Evolutionary conservation across 2,329 filamentous ascomycete genomes (phyloP).

Genomic region (Periconia digitata): DNA sequence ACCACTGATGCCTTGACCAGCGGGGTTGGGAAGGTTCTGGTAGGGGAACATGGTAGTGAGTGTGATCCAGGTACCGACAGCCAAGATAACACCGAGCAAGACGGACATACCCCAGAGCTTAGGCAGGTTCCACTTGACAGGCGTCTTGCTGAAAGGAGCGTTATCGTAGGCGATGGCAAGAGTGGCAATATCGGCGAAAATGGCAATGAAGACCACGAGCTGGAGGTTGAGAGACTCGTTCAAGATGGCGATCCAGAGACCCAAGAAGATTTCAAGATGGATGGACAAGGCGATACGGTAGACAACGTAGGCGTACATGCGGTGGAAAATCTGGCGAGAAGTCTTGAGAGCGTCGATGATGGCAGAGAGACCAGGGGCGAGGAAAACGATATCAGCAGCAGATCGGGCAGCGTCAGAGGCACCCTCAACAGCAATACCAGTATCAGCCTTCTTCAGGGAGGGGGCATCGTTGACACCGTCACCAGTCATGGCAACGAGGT

Average conservation of each 20-base stretch:
- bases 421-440: conserved; percentile 92
- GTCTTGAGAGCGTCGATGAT: conserved; percentile 94
- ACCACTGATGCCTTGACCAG: conserved; percentile 61
- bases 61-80: conserved; percentile 83
- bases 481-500: conserved; percentile 94
- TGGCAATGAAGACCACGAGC: conserved; percentile 89
- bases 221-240: conserved; percentile 84
- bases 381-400: conserved; percentile 90
- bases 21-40: conserved; percentile 26
- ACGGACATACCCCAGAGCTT: conserved; percentile 94
- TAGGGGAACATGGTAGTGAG: conserved; percentile 77
- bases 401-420: conserved; percentile 88
- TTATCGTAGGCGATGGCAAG: conserved; percentile 93
- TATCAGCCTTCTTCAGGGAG: conserved; percentile 93
- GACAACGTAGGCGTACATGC: conserved; percentile 95
- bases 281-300: conserved; percentile 92
- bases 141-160: conserved; percentile 79
- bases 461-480: conserved; percentile 94
- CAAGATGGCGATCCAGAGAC: conserved; percentile 86
- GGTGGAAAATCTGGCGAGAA: conserved; percentile 92
- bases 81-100: conserved; percentile 77
- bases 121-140: conserved; percentile 93
- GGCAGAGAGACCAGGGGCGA: conserved; percentile 85
- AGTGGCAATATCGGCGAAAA: conserved; percentile 91
- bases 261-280: conserved; percentile 88